phyloP scores from a whole-genome alignment of 2,329 filamentous ascomycete species.

The Fusarium udum region DNA sequence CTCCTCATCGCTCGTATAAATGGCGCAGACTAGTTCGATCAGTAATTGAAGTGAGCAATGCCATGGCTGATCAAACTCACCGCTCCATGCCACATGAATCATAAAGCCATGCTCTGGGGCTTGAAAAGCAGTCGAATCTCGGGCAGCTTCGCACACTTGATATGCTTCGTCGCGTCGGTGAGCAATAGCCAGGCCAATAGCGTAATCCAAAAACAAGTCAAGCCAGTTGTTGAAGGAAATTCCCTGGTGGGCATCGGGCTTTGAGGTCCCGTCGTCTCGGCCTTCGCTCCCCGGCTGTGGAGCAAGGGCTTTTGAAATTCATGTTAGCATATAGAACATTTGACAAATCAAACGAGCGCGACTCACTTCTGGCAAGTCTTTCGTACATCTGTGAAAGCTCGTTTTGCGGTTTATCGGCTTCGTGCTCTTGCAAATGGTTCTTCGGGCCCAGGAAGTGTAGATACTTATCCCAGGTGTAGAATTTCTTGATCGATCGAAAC shows the following conservation, averaged over 20 bases:
- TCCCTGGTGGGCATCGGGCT: slow-evolving; percentile 69
- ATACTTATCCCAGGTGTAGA: slow-evolving; percentile 74
- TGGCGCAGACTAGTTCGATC: slow-evolving; percentile 73
- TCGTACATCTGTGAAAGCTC: slow-evolving; percentile 66
- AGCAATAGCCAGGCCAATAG: slow-evolving; percentile 75
- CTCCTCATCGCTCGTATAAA: slow-evolving; percentile 82
- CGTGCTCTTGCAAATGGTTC: slow-evolving; percentile 32
- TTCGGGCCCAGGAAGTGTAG: slow-evolving; percentile 62
- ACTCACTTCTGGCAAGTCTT: slow-evolving; percentile 63
- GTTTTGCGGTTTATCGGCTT: slow-evolving; percentile 47
- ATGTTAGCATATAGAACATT: slow-evolving; percentile 12
- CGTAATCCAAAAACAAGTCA: slow-evolving; percentile 88
- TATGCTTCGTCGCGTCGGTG: slow-evolving; percentile 79
- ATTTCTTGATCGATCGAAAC: slow-evolving; percentile 69
- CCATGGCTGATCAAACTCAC: slow-evolving; percentile 53
- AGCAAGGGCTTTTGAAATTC: slow-evolving; percentile 45
- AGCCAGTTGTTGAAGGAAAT: slow-evolving; percentile 88
- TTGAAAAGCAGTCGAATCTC: slow-evolving; percentile 84
- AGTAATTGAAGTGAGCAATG: background rate
- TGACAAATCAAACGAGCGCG: background rate
- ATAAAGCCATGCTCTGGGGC: slow-evolving; percentile 74
- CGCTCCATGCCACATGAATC: slow-evolving; percentile 81
- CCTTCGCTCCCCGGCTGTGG: slow-evolving; percentile 42
- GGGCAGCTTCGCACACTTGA: slow-evolving; percentile 78
- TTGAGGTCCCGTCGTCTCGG: slow-evolving; percentile 42